A percentile compares a stretch with the other conserved stretches of the same genome.
Evolutionary conservation across 768 basidiomycete genomes (phyloP).

Genomic region (Astraeus odoratus): DNA sequence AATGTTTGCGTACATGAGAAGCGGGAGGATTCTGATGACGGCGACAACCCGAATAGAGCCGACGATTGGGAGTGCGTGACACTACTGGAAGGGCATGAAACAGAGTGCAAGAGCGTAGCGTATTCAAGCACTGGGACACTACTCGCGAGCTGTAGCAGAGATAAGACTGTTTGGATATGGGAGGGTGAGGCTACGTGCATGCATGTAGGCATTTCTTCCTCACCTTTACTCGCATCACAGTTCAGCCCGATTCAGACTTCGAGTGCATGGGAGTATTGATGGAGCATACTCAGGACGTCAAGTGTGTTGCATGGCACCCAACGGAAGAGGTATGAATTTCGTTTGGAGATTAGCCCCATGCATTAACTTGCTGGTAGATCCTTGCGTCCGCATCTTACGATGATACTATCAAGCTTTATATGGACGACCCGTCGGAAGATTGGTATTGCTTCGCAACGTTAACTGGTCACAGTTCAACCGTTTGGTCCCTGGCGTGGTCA

Average conservation of each 20-base stretch:
- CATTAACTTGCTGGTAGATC: conserved; percentile 47
- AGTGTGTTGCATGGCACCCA: conserved; percentile 93
- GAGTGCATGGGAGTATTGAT: conserved; percentile 93
- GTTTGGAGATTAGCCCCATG: not conserved
- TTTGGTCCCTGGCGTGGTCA: conserved; percentile 85
- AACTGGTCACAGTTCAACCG: conserved; percentile 76
- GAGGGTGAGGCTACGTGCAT: conserved; percentile 53
- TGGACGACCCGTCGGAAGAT: conserved; percentile 91
- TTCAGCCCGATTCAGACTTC: conserved; percentile 87
- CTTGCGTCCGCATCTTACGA: conserved; percentile 97
- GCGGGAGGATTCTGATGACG: conserved; percentile 38
- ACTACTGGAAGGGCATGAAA: conserved; percentile 90
- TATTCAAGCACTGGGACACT: conserved; percentile 71
- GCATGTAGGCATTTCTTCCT: conserved; percentile 1
- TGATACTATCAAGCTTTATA: conserved; percentile 88
- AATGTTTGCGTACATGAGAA: conserved; percentile 90
- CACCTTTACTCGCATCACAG: conserved; percentile 31
- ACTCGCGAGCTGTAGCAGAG: conserved; percentile 90
- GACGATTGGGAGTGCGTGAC: conserved; percentile 86
- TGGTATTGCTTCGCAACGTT: conserved; percentile 87
- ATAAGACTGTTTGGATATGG: conserved; percentile 99
- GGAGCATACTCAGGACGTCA: conserved; percentile 97
- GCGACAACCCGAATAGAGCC: conserved; percentile 20
- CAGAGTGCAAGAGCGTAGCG: conserved; percentile 89
- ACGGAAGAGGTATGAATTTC: conserved; percentile 68